Base-by-base conservation (phyloP, 495 filamentous ascomycete species). In the Trichocladium antarcticum region DNA sequence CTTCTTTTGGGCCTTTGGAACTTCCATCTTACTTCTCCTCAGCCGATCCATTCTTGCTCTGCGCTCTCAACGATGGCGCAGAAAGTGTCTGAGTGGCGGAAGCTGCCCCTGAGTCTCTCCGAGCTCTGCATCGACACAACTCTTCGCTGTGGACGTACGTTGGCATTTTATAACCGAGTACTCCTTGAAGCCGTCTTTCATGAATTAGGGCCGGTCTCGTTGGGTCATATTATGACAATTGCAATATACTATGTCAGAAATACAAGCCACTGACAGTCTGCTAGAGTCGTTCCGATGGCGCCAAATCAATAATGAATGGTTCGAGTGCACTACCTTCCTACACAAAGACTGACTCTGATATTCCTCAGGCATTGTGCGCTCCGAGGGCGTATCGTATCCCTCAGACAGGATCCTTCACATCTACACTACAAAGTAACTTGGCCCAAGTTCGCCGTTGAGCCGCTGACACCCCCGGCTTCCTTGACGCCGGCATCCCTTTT, bases 121-220 rank as follows among this genome's bases (percentile, higher is more conserved):
- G 89, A 96, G 61, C 76, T 96, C 24, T 94, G 86, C 53, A 84
- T 96, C 47, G 84, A 93, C 57, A 96, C 89, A 0, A 93, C 87
- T 0, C 70, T 96, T 14, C 81, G 87, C 42, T 95, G 88, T 61
- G 89, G 89, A 16, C 89, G 53, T 56, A 48, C 9, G 53, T 55
- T 8, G 28, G 10, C 5, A 4, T 24, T 29, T n/a, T 21, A 6
- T 45, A 22, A 28, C 11, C 31, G 3, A 32, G 11, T 11, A 32
- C 24, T 8, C 11, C 31, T 32, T 32, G 5, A 32, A 4, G 2
- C 11, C 9, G 10, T 11, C 31, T 32, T 3, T 6, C 10, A 6
- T 32, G 24, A 27, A 8, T 27, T 8, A 27, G 24, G 8, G 3
- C 4, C 24, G 4, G 24, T 27, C 8, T 8, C 3, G 8, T 27